These are phyloP conservation scores for Dothistroma pini DNA, from an alignment of 2,329 filamentous ascomycete genomes.

Conservation along the genomic window DNA sequence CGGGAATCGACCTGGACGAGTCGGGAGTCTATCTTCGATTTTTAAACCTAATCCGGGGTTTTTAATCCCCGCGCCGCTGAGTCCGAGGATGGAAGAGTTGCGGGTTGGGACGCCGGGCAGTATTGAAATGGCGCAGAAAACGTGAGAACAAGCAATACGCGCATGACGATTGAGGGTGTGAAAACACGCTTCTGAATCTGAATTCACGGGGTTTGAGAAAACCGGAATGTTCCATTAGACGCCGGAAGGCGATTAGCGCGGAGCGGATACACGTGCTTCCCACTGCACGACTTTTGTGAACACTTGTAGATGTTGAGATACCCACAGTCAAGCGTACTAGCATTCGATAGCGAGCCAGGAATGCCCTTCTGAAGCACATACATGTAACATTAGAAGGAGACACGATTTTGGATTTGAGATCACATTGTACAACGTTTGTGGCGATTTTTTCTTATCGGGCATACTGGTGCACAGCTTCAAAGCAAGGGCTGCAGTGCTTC, in stretches of 20 bases:
- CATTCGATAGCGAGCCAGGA: neutral
- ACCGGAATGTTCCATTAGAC: neutral
- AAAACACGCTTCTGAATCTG: neutral
- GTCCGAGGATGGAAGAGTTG: neutral
- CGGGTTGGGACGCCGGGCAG: neutral
- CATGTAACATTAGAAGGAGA: too few relatives aligned
- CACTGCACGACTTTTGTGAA: neutral
- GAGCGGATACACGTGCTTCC: neutral
- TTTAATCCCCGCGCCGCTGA: neutral
- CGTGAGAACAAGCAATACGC: neutral
- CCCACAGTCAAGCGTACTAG: neutral
- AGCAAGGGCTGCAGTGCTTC: too few relatives aligned
- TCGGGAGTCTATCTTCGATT: conserved; percentile 5
- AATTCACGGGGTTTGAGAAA: neutral
- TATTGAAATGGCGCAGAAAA: conserved; percentile 3
- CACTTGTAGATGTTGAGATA: neutral
- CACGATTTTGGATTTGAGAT: too few relatives aligned
- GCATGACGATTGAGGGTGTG: neutral
- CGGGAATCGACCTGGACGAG: neutral
- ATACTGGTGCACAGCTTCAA: too few relatives aligned
- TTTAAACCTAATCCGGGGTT: conserved; percentile 1
- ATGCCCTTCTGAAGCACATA: too few relatives aligned
- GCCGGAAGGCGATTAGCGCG: neutral
- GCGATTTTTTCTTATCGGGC: too few relatives aligned
- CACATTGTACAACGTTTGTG: too few relatives aligned